Evolutionary conservation across 78 protist species (phyloP).

Genomic region (Thecamonas trahens): DNA sequence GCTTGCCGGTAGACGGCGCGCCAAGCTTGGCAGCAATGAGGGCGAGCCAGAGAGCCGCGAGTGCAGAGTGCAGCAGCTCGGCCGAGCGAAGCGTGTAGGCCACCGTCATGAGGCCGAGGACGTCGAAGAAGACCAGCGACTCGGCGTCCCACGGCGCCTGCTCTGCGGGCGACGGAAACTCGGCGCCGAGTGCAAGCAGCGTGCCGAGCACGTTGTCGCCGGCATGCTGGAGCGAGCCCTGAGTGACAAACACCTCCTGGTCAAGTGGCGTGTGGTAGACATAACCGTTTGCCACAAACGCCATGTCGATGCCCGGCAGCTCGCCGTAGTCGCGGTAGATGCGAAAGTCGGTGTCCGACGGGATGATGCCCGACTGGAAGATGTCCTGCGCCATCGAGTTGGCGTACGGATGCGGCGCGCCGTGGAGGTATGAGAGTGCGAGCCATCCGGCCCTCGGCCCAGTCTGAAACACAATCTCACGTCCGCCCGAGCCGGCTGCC

Average conservation of each 20-base stretch:
- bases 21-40: not conserved
- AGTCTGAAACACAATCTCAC: slow-evolving; percentile 22
- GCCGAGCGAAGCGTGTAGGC: not conserved
- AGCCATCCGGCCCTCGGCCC: slow-evolving; percentile 23
- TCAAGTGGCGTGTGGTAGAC: slow-evolving; percentile 38
- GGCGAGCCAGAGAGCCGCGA: not conserved
- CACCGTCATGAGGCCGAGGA: not conserved
- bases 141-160: not conserved
- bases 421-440: not conserved
- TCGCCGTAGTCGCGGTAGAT: slow-evolving; percentile 27
- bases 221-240: slow-evolving; percentile 4
- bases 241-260: not conserved
- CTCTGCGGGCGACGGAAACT: not conserved
- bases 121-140: not conserved
- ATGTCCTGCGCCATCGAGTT: slow-evolving; percentile 4
- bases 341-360: slow-evolving; percentile 24
- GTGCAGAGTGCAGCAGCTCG: not conserved
- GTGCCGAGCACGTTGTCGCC: slow-evolving; percentile 33
- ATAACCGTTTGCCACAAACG: slow-evolving; percentile 12
- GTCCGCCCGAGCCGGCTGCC: slow-evolving; percentile 27
- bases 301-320: slow-evolving; percentile 23
- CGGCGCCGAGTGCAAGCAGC: not conserved
- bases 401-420: slow-evolving; percentile 19
- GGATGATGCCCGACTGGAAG: slow-evolving; percentile 25
- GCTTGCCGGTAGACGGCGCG: not conserved